Percentiles rank a stretch among this genome's conserved stretches.
These are phyloP conservation scores for Suhomyces anneliseae DNA, from an alignment of 1,139 yeast genomes.

Conservation along the genomic window DNA sequence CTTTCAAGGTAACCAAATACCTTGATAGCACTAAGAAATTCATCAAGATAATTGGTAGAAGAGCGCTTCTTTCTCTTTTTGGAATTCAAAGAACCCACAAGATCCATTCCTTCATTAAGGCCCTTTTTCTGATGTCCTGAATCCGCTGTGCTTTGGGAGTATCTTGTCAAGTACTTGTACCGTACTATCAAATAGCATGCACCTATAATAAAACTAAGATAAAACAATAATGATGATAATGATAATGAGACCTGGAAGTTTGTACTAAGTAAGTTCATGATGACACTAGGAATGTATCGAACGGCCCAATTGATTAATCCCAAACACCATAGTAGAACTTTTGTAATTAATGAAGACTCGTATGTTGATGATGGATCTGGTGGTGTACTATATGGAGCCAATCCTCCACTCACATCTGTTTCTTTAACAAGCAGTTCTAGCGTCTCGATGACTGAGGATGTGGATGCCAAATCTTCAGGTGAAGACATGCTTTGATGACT, in stretches of 20 bases:
- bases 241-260: conserved; percentile 37
- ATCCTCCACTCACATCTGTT: not conserved
- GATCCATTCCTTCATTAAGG: conserved; percentile 9
- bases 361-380: not conserved
- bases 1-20: conserved; percentile 91
- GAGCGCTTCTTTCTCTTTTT: conserved; percentile 31
- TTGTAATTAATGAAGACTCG: not conserved
- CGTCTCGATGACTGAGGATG: not conserved
- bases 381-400: not conserved
- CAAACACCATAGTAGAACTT: conserved; percentile 2
- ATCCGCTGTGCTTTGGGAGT: conserved; percentile 29
- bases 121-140: conserved; percentile 6
- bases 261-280: conserved; percentile 27
- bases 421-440: not conserved
- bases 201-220: conserved; percentile 20
- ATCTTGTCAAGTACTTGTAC: conserved; percentile 40
- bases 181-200: conserved; percentile 35
- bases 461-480: not conserved
- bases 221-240: conserved; percentile 31
- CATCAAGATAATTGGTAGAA: conserved; percentile 65
- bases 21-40: conserved; percentile 85
- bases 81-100: conserved; percentile 19
- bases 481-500: not conserved
- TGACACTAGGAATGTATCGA: conserved; percentile 22
- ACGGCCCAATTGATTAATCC: conserved; percentile 20